Evolutionary conservation across 306 rosid species (phyloP).

Genomic region (Cucumis melo): DNA sequence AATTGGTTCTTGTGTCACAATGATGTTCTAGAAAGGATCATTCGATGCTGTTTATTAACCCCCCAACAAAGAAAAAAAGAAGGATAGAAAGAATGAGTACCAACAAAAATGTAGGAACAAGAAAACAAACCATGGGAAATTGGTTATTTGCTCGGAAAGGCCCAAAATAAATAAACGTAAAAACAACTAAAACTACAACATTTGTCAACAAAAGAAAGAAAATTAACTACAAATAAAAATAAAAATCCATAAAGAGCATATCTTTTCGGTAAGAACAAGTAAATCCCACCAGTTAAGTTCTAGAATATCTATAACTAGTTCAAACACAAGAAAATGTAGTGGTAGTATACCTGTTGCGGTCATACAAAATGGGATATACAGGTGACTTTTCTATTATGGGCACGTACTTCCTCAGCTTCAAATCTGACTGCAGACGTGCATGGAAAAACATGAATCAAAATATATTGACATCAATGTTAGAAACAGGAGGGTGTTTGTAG

Average conservation of each 20-base stretch:
- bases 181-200: background rate
- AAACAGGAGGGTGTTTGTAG: background rate
- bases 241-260: background rate
- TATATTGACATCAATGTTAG: background rate
- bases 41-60: background rate
- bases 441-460: conserved; percentile 16
- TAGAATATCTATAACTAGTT: background rate
- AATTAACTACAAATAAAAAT: background rate
- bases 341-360: conserved; percentile 45
- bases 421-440: conserved; percentile 58
- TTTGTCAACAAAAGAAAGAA: background rate
- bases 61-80: too few relatives aligned
- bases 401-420: conserved; percentile 90
- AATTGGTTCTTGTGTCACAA: background rate
- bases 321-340: background rate
- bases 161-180: background rate
- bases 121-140: background rate
- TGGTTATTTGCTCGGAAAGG: background rate
- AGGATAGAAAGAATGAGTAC: too few relatives aligned
- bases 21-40: background rate
- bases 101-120: too few relatives aligned
- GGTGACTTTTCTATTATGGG: conserved; percentile 77
- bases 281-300: background rate
- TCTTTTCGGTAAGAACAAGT: background rate
- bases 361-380: conserved; percentile 75